Evolutionary conservation across 2,329 filamentous ascomycete species (phyloP), one percentile per base, ranked within the genome.

Genomic region (Aspergillus versicolor): DNA sequence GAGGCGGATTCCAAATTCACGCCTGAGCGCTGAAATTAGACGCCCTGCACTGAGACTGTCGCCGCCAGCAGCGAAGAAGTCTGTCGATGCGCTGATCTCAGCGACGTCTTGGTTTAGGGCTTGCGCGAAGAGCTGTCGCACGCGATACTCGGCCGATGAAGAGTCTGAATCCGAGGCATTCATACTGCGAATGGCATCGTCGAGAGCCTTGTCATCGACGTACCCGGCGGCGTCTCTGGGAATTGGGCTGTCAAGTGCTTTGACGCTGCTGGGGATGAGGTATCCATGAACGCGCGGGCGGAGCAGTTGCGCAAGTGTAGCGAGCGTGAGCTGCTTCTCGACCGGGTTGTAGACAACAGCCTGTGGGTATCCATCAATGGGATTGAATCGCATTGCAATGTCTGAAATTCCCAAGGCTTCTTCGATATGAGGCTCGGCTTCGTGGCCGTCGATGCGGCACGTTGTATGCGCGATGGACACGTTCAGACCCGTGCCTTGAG

Each of bases 1-100:
- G 0, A 84, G 69, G 19, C 78, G 75, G 1, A 82, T 70, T 19
- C 73, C 69, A 58, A 84, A 82, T 49, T 80, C 74, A 27, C 73
- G 74, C n/a, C 82, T 77, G 4, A 85, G 72, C 2, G 73, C 69
- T 1, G 82, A 83, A 6, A 83, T 70, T 0, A 85, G 74, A 34
- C 75, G 75, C 2, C 82, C 83, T 32, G 82, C 82, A 19, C 75
- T 75, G 46, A 85, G 73, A 37, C 81, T 83, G 62, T 84, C 81
- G 17, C 83, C 82, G 5, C 82, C 82, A 15, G 82, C 72, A 12
- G 74, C 72, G 62, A 83, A 83, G 63, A 84, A 83, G 63, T 83
- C 79, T 0, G 78, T 77, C 2, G 75, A 66, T 0, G 65, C 59
- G 1, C 70, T 63, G 12, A 83, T 70, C 2, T 81, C 76, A 3